phyloP scores from a whole-genome alignment of 345 rosid genomes.

The Eutrema yunnanense region DNA sequence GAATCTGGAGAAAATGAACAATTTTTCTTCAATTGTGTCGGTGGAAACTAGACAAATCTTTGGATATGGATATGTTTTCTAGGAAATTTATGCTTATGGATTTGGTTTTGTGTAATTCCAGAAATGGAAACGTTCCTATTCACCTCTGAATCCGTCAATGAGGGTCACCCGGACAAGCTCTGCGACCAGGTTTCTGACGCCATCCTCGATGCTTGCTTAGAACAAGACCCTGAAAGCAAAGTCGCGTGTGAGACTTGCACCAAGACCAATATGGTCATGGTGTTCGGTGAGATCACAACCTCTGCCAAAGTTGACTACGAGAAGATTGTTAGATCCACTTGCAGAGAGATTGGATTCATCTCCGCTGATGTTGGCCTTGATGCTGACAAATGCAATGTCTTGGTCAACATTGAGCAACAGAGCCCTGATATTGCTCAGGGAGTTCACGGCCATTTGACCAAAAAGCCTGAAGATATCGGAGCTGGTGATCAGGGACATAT shows the following conservation, averaged over 20 bases:
- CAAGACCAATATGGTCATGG: conserved; percentile 86
- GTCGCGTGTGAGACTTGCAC: conserved; percentile 84
- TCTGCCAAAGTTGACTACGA: conserved; percentile 64
- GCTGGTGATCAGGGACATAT: conserved; percentile 87
- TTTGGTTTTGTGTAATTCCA: conserved; percentile 4
- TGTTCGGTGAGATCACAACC: conserved; percentile 77
- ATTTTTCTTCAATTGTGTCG: conserved; percentile 6
- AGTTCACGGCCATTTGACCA: conserved; percentile 72
- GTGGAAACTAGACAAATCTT: background rate
- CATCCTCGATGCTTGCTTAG: conserved; percentile 76
- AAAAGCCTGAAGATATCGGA: conserved; percentile 81
- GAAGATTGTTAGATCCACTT: conserved; percentile 69
- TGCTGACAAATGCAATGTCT: conserved; percentile 66
- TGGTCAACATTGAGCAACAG: conserved; percentile 74
- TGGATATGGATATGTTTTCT: background rate
- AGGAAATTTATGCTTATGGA: background rate
- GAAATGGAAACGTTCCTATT: conserved; percentile 71
- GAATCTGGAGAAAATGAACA: too few species aligned
- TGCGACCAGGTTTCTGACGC: conserved; percentile 85
- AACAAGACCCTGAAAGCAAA: conserved; percentile 81
- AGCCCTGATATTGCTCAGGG: conserved; percentile 85
- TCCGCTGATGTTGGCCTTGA: conserved; percentile 77
- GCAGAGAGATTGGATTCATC: conserved; percentile 65
- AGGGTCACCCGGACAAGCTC: conserved; percentile 81
- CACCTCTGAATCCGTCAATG: conserved; percentile 81